phyloP scores from a whole-genome alignment of 345 rosid species.

The Ceriops tagal region DNA sequence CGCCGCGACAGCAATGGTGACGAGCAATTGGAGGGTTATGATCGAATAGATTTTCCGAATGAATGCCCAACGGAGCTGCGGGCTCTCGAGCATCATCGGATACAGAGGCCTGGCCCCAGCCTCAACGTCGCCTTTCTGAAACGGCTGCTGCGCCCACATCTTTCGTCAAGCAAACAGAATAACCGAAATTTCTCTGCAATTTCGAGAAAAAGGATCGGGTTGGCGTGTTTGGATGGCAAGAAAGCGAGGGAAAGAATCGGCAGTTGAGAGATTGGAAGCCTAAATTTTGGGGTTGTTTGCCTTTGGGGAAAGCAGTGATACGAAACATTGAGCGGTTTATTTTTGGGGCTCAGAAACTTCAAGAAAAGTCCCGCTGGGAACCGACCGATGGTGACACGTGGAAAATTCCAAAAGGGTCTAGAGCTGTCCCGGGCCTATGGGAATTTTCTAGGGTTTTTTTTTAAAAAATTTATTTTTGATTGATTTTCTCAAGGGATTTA shows the following conservation, averaged over 20 bases:
- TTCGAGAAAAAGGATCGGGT: not conserved
- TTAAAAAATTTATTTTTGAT: too few species aligned
- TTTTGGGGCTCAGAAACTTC: not conserved
- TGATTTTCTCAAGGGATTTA: too few species aligned
- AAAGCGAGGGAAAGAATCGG: not conserved
- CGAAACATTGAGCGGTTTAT: not conserved
- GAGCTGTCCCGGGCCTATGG: not conserved
- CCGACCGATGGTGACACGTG: not conserved
- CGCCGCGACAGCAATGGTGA: slow-evolving; percentile 17
- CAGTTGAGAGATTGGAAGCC: not conserved
- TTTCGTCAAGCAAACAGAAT: not conserved
- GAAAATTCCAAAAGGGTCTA: not conserved
- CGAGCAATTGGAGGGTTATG: slow-evolving; percentile 13
- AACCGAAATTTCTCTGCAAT: too few species aligned
- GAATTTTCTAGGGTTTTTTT: not conserved
- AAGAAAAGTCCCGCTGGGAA: not conserved
- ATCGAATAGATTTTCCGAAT: slow-evolving; percentile 16
- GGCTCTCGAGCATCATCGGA: slow-evolving; percentile 15
- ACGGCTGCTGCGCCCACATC: not conserved
- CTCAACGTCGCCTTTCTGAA: slow-evolving; percentile 2
- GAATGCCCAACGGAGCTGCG: slow-evolving; percentile 19
- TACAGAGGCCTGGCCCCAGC: slow-evolving; percentile 9
- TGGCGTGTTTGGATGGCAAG: not conserved
- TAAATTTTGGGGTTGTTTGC: too few species aligned
- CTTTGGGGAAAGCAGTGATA: not conserved